Evolutionary conservation across 2,329 filamentous ascomycete species (phyloP), one percentile per base, ranked within the genome.

Genomic region (Trichoderma sp.): DNA sequence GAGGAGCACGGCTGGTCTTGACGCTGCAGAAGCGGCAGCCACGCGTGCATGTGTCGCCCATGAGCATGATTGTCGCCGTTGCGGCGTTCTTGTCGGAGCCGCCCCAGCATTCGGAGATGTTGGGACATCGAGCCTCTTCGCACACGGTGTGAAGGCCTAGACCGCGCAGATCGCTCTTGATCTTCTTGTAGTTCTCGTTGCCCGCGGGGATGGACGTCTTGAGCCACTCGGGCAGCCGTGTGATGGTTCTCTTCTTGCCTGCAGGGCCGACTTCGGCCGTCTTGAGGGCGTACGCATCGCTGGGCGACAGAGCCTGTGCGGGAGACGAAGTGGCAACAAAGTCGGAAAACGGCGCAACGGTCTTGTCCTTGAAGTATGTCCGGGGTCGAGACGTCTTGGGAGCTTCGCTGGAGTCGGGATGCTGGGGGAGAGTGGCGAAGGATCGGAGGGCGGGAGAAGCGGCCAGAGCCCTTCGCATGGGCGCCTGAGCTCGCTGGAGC

Each of bases 71-170:
- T 12, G 95, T 99, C 2, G 95, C 95, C 35, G 95, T 99, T 5
- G 95, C 95, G 29, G 93, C 90, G 72, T 89, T 90, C 83, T 97
- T 97, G 78, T 91, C 88, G 76, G 85, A 89, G 37, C 95, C 95
- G 70, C 95, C 95, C 95, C 95, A 99, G 83, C 95, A 99, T 78
- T 98, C 94, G 71, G 91, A 93, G 70, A 99, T 97, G 80, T 99
- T 99, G 70, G 95, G 95, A 80, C 95, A 99, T 72, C 93, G 89
- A 1, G 95, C 95, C 82, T 99, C 95, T 81, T 99, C 95, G 80
- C 95, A 99, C 17, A 99, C 95, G 5, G 95, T 99, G 79, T 97
- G 94, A 67, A 99, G 84, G 68, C 92, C 91, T 69, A 99, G 82
- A 0, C 95, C 95, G 39, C 95, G 88, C 72, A 99, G 82, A 79